Evolutionary conservation across 2,329 filamentous ascomycete genomes (phyloP), one percentile per base, ranked within the genome.

Genomic region (Apiospora saccharicola): DNA sequence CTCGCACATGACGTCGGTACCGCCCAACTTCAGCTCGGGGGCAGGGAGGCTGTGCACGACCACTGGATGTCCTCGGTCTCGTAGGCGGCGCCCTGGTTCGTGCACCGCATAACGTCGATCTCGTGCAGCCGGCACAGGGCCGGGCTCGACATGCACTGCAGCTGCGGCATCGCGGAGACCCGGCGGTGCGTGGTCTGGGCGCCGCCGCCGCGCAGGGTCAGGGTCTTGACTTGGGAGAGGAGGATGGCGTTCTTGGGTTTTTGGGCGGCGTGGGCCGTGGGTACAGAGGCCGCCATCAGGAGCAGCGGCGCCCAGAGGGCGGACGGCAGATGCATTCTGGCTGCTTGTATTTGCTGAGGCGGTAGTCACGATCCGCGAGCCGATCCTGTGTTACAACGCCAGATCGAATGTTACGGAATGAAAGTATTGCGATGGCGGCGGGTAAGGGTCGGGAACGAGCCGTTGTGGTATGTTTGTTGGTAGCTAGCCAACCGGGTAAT

Each of bases 1-100:
- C 80, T 99, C 96, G 82, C 96, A 99, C 14, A 95, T 86, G 71
- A 98, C 96, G 74, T 98, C 95, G 14, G 96, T 98, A 74, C 89
- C 88, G 72, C 94, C 95, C 41, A 98, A 90, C 82, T 89, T 89
- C 74, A 92, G 86, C 78, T 91, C 30, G 86, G 83, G 0, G 91
- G 90, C 22, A 92, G 81, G 1, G 83, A 81, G 0, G 90, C 90
- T 6, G 90, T 90, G 83, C 96, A 99, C 41, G 93, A 94, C 96
- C 96, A 99, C 83, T 98, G 92, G 49, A 98, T 88, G 80, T 98
- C 93, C 82, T 96, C 91, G 61, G 85, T 81, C 74, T 90, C 90
- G 85, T 98, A 98, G 73, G 92, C 92, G 43, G 90, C 86, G 73
- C 96, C 96, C 73, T 92, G 88, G 84, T 98, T 98, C 74, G 89